Evolutionary conservation across 345 rosid genomes (phyloP).

Genomic region (Heritiera littoralis): DNA sequence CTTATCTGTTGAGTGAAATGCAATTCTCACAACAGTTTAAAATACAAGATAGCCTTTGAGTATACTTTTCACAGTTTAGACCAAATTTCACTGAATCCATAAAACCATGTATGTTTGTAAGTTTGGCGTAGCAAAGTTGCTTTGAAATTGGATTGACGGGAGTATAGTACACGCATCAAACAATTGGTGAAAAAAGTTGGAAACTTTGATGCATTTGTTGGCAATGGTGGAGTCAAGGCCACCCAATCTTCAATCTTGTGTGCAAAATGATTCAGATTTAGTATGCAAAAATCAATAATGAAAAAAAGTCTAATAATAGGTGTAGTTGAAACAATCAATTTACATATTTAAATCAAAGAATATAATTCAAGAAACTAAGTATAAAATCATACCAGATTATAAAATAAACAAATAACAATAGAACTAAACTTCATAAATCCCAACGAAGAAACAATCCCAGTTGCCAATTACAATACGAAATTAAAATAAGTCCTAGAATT

Average conservation of each 20-base stretch:
- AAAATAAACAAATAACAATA: neutral
- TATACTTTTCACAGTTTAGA: neutral
- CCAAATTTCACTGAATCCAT: neutral
- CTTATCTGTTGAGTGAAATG: too few species aligned
- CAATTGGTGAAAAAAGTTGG: neutral
- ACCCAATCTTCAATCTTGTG: neutral
- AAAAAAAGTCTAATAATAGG: neutral
- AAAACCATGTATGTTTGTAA: neutral
- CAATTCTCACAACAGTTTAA: too few species aligned
- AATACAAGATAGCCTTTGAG: neutral
- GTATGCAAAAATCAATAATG: neutral
- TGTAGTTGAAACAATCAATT: neutral
- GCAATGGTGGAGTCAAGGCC: neutral
- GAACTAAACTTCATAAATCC: conserved; percentile 2
- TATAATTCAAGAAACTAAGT: neutral
- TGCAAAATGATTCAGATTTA: neutral
- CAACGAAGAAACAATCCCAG: neutral
- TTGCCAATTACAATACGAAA: neutral
- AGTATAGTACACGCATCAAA: neutral
- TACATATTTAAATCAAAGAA: neutral
- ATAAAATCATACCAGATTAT: neutral
- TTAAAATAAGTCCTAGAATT: neutral
- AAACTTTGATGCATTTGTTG: neutral
- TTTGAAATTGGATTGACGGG: neutral
- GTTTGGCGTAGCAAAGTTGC: neutral